These are phyloP conservation scores for Boletus rubropictus DNA, from an alignment of 768 basidiomycete genomes.

Conservation along the genomic window DNA sequence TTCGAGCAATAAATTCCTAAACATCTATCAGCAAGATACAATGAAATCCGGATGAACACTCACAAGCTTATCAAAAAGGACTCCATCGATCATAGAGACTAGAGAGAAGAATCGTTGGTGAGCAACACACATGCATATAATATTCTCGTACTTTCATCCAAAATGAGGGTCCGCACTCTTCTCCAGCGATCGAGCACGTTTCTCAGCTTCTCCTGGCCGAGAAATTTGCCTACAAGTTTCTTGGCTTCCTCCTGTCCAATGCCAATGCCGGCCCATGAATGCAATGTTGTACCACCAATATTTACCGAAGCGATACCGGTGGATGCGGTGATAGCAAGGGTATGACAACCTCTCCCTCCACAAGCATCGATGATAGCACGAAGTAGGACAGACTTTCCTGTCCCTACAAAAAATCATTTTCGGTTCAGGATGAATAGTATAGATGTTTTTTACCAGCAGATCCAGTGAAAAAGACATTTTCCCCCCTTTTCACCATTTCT, in stretches of 20 bases:
- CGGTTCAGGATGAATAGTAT: neutral
- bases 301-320: constrained; percentile 78
- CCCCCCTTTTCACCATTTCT: constrained; percentile 47
- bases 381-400: constrained; percentile 80
- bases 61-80: constrained; percentile 77
- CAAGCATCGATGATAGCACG: constrained; percentile 61
- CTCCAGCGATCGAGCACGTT: constrained; percentile 57
- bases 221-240: constrained; percentile 50
- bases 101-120: neutral
- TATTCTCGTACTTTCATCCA: constrained; percentile 69
- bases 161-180: constrained; percentile 57
- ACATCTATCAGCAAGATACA: constrained; percentile 27
- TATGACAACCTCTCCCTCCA: constrained; percentile 31
- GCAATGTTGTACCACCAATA: constrained; percentile 76
- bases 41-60: constrained; percentile 25
- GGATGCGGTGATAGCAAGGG: constrained; percentile 73
- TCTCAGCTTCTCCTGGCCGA: constrained; percentile 34
- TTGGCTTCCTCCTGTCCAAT: constrained; percentile 56
- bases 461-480: constrained; percentile 81
- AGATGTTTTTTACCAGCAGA: constrained; percentile 50
- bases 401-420: constrained; percentile 38
- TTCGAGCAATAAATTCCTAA: constrained; percentile 59
- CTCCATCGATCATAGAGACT: constrained; percentile 90
- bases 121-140: neutral
- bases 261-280: constrained; percentile 79